Percentiles rank a stretch among this genome's conserved stretches.
Conservation (phyloP, 495 filamentous ascomycete species). For the Sporormia fimetaria region DNA sequence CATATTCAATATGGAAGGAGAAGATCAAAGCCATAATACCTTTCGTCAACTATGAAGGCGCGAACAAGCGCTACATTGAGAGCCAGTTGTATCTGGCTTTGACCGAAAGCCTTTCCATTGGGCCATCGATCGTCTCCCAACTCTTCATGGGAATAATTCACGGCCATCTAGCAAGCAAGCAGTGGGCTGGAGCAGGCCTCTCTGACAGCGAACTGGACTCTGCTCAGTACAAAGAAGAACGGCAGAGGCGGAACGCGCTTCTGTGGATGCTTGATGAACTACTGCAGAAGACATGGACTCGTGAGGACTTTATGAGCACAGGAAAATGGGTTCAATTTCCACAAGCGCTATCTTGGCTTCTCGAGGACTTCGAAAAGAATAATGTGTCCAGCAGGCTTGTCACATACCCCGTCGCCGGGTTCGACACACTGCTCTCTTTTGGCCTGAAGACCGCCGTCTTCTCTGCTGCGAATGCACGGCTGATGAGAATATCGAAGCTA, state of each 20-base stretch:
- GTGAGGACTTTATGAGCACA: conserved; percentile 28
- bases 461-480: not conserved
- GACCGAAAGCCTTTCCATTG: conserved; percentile 20
- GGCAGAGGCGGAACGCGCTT: conserved; percentile 22
- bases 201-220: conserved; percentile 17
- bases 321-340: conserved; percentile 23
- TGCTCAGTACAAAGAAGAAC: conserved; percentile 5
- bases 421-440: conserved; percentile 18
- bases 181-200: conserved; percentile 27
- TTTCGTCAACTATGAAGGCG: conserved; percentile 16
- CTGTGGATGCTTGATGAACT: conserved; percentile 27
- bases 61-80: conserved; percentile 27
- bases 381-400: conserved; percentile 27
- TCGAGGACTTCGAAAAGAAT: conserved; percentile 17
- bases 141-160: conserved; percentile 32
- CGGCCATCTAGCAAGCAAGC: conserved; percentile 26
- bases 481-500: conserved; percentile 7
- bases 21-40: conserved; percentile 13
- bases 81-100: conserved; percentile 27
- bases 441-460: conserved; percentile 5
- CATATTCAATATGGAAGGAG: conserved; percentile 27
- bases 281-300: conserved; percentile 11
- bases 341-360: conserved; percentile 23
- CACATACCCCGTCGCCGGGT: conserved; percentile 33
- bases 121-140: conserved; percentile 25